Conservation (phyloP, 768 basidiomycete species). For the Leccinum fibrillosum region DNA sequence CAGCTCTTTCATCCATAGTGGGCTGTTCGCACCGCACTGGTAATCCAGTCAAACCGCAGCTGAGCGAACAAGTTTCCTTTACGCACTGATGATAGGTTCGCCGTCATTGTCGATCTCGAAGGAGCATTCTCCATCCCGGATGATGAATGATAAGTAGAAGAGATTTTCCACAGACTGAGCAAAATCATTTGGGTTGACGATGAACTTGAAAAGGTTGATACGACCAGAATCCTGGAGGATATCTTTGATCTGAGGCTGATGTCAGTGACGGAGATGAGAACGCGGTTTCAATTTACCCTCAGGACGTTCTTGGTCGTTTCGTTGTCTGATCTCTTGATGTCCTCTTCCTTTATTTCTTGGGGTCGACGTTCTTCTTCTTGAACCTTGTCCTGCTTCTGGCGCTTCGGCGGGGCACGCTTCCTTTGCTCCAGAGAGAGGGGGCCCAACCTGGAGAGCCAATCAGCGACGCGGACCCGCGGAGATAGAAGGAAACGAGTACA, state of each 20-base stretch:
- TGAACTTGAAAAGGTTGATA: conserved; percentile 81
- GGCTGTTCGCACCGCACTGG: conserved; percentile 66
- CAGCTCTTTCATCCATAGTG: conserved; percentile 56
- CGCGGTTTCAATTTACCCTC: conserved; percentile 44
- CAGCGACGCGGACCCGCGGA: conserved; percentile 7
- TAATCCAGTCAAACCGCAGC: not conserved
- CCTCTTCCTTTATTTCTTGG: conserved; percentile 78
- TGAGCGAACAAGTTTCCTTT: not conserved
- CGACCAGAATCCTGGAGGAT: conserved; percentile 48
- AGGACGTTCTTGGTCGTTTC: conserved; percentile 88
- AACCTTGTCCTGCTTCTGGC: conserved; percentile 69
- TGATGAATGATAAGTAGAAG: conserved; percentile 92
- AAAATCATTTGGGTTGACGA: conserved; percentile 88
- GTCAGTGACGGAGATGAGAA: conserved; percentile 1
- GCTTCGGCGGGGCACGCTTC: conserved; percentile 57
- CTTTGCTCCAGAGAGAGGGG: conserved; percentile 87
- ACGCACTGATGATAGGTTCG: conserved; percentile 74
- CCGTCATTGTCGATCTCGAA: conserved; percentile 65
- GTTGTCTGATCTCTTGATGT: conserved; percentile 79
- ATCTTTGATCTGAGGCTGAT: conserved; percentile 49
- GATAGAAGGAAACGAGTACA: conserved; percentile 49
- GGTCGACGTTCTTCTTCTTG: conserved; percentile 67
- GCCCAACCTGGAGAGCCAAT: conserved; percentile 67
- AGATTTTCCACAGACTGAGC: conserved; percentile 96
- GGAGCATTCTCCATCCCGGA: conserved; percentile 79